Evolutionary conservation across 2,329 filamentous ascomycete genomes (phyloP).

Genomic region (Ophiostoma triangulosporum): DNA sequence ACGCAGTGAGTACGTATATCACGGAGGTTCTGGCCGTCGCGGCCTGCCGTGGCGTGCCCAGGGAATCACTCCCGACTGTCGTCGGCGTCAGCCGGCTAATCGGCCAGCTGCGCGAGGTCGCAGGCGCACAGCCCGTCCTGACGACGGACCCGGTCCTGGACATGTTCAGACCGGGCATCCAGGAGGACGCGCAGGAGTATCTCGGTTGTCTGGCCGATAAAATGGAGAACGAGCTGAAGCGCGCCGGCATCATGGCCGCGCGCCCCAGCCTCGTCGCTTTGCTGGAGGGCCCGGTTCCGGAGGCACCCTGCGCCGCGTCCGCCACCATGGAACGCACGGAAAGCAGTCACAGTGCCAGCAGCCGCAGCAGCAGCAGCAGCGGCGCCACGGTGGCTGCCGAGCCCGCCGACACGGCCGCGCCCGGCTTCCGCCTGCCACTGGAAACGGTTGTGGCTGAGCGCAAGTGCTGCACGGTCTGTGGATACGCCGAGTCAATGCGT

Average conservation of each 20-base stretch:
- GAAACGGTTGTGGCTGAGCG: conserved; percentile 80
- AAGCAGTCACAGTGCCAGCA: background rate
- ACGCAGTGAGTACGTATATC: conserved; percentile 57
- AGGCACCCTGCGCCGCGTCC: too few species aligned
- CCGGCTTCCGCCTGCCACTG: conserved; percentile 57
- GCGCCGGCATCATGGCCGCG: conserved; percentile 25
- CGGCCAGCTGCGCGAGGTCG: conserved; percentile 51
- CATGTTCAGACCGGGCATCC: conserved; percentile 87
- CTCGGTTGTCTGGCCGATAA: conserved; percentile 81
- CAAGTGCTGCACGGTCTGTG: conserved; percentile 75
- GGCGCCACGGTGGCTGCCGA: conserved; percentile 20
- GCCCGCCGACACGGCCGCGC: too few species aligned
- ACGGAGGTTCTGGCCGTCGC: conserved; percentile 9
- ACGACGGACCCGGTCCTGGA: conserved; percentile 76
- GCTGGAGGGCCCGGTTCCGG: conserved; percentile 28
- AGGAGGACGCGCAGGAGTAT: conserved; percentile 97
- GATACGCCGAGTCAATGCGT: conserved; percentile 74
- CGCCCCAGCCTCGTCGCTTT: conserved; percentile 21
- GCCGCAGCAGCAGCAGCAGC: too few species aligned
- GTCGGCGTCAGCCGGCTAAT: conserved; percentile 51
- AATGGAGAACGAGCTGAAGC: conserved; percentile 61
- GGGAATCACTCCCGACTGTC: conserved; percentile 25
- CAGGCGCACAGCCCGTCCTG: conserved; percentile 60
- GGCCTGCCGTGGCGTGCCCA: conserved; percentile 27
- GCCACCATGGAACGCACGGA: background rate